Conservation (phyloP, 2,329 filamentous ascomycete genomes). For the Neoascochyta sp. region DNA sequence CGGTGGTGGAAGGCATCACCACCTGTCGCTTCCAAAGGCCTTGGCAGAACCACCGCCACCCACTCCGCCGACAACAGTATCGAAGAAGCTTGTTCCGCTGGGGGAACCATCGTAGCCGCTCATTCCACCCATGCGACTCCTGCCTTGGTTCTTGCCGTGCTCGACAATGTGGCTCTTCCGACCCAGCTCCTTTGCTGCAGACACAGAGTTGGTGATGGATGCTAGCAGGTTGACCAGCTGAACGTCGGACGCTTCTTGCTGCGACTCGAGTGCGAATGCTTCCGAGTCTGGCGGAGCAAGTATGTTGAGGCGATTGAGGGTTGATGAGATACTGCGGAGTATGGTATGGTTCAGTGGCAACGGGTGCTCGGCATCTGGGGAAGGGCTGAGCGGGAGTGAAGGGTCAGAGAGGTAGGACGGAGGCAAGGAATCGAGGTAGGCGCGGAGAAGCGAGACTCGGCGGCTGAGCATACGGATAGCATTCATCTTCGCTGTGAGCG, state of each 20-base stretch:
- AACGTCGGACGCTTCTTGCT: constrained; percentile 80
- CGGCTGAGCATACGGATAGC: constrained; percentile 87
- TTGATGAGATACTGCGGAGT: constrained; percentile 81
- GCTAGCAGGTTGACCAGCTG: constrained; percentile 73
- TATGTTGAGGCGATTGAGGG: constrained; percentile 78
- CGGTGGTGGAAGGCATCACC: too few relatives aligned
- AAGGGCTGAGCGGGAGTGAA: constrained; percentile 30
- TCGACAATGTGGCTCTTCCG: constrained; percentile 61
- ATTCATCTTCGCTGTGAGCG: constrained; percentile 81
- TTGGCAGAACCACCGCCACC: constrained; percentile 6
- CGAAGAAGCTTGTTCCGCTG: constrained; percentile 19
- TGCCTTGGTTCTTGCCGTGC: constrained; percentile 36
- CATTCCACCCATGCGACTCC: constrained; percentile 22
- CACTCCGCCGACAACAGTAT: constrained; percentile 15
- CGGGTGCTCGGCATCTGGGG: constrained; percentile 23
- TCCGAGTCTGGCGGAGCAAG: constrained; percentile 66
- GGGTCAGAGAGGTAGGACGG: constrained; percentile 58
- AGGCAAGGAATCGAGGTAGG: constrained; percentile 72
- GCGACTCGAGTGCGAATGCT: constrained; percentile 65
- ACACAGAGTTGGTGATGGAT: constrained; percentile 68
- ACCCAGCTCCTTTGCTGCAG: constrained; percentile 68
- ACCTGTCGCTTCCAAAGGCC: constrained; percentile 15
- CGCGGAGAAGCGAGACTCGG: constrained; percentile 52
- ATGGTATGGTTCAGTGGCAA: constrained; percentile 60
- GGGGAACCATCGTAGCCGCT: constrained; percentile 12